Conservation (phyloP, 2,329 filamentous ascomycete genomes). For the Pseudocercospora eumusae region DNA sequence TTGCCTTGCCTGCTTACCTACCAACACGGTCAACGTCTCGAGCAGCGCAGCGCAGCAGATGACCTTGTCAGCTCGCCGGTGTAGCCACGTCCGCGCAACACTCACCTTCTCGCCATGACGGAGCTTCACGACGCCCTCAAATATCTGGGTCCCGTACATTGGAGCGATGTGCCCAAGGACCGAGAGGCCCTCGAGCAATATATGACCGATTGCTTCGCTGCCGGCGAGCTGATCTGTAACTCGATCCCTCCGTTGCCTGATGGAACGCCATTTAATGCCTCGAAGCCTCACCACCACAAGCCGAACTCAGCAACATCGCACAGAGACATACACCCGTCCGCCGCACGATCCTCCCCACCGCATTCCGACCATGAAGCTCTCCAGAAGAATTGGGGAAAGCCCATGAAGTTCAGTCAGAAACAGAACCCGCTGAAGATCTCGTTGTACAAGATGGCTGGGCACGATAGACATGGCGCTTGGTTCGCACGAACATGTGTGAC, state of each 20-base stretch:
- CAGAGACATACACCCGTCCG: constrained; percentile 56
- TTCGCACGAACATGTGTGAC: constrained; percentile 85
- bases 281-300: constrained; percentile 59
- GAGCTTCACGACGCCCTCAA: constrained; percentile 51
- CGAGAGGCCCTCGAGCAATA: constrained; percentile 43
- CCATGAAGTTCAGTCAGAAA: constrained; percentile 68
- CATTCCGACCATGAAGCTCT: constrained; percentile 60
- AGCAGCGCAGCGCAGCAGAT: too few relatives aligned
- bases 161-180: constrained; percentile 47
- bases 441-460: constrained; percentile 76
- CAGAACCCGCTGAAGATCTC: constrained; percentile 75
- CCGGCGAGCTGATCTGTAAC: constrained; percentile 71
- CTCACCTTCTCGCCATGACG: constrained; percentile 35
- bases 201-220: constrained; percentile 46
- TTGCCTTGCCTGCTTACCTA: too few relatives aligned
- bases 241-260: constrained; percentile 64
- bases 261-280: constrained; percentile 47
- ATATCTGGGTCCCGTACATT: constrained; percentile 48
- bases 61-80: not conserved
- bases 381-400: constrained; percentile 83
- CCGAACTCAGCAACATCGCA: constrained; percentile 54
- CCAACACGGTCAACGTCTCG: too few relatives aligned
- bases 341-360: constrained; percentile 52
- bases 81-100: not conserved
- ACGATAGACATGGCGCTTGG: constrained; percentile 85